Evolutionary conservation across 495 filamentous ascomycete genomes (phyloP), one percentile per base, ranked within the genome.

Genomic region (Tuber calosporum): DNA sequence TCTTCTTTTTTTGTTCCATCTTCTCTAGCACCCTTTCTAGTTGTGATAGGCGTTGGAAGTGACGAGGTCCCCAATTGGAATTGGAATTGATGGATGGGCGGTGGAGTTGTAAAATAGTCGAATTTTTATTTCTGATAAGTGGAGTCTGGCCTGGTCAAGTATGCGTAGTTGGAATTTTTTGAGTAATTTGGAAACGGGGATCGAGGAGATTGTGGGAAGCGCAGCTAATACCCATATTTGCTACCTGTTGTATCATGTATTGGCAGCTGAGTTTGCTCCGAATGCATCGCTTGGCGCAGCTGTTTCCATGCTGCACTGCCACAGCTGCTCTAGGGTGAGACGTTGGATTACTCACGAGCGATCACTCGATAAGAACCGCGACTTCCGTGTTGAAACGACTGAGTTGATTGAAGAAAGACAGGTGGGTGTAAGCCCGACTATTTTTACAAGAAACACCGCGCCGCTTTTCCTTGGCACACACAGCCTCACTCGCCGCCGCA

Each of bases 1-100:
- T 40, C 43, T 11, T n/a, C 66, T 36, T 75, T 62, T 69, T 77
- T 69, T 69, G 26, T 62, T 62, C 53, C 26, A 62, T 62, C 30
- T 62, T 62, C 26, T 62, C 48, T 30, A 26, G 48, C n/a, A 58
- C 48, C 45, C 8, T 58, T 30, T 34, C 53, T 34, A 15, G 26
- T 17, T 62, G 48, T 26, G n/a, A 58, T 58, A 30, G 48, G 48
- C n/a, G 53, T 62, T 62, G 53, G 53, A 13, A 5, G 53, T 17
- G 26, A 34, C 34, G 26, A 62, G 53, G 48, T 58, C 9, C n/a
- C 22, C 22, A n/a, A 62, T 62, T 62, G 53, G 53, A 62, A 62
- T 34, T 34, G 53, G n/a, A 53, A 53, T 26, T 53, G 48, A 30
- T 34, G 53, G 26, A 58, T 30, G 48, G 48, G 34, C 19, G 53